These are phyloP conservation scores for Pseudogymnoascus sp. DNA, from an alignment of 2,329 filamentous ascomycete genomes.

Conservation along the genomic window DNA sequence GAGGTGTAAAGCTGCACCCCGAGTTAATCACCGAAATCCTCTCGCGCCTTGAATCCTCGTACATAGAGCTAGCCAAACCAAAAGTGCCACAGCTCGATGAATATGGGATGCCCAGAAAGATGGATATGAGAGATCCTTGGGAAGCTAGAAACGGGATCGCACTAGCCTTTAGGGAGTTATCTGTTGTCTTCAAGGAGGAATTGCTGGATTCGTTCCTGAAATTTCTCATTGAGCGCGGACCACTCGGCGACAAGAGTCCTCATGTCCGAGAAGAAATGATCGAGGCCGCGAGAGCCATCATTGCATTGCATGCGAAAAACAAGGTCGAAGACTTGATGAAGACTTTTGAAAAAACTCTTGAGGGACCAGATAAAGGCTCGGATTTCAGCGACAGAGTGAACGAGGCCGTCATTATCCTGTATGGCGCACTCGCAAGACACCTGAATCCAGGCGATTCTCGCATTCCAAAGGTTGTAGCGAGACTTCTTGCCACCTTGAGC, in stretches of 20 bases:
- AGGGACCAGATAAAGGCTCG: slow-evolving; percentile 72
- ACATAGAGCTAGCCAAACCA: slow-evolving; percentile 72
- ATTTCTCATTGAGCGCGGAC: slow-evolving; percentile 79
- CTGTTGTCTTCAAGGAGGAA: slow-evolving; percentile 56
- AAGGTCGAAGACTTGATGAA: slow-evolving; percentile 87
- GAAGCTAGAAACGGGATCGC: slow-evolving; percentile 85
- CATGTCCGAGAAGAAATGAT: slow-evolving; percentile 84
- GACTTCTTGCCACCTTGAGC: slow-evolving; percentile 76
- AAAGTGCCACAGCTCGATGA: slow-evolving; percentile 78
- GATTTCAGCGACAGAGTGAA: slow-evolving; percentile 83
- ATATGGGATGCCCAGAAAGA: slow-evolving; percentile 89
- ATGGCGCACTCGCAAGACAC: slow-evolving; percentile 86
- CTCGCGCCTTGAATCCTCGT: slow-evolving; percentile 57
- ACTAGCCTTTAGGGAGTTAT: slow-evolving; percentile 75
- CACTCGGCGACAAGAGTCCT: slow-evolving; percentile 72
- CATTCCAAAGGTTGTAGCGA: slow-evolving; percentile 78
- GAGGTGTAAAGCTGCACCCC: slow-evolving; percentile 55
- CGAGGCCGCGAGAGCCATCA: slow-evolving; percentile 74
- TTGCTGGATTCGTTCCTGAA: slow-evolving; percentile 70
- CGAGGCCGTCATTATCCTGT: slow-evolving; percentile 95
- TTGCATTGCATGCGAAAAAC: slow-evolving; percentile 69
- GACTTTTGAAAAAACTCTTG: slow-evolving; percentile 81
- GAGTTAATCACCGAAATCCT: slow-evolving; percentile 55
- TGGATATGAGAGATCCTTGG: slow-evolving; percentile 83
- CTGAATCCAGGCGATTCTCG: slow-evolving; percentile 76